Base-by-base conservation (phyloP, 202 grass and related monocot genomes). In the Setaria viridis region DNA sequence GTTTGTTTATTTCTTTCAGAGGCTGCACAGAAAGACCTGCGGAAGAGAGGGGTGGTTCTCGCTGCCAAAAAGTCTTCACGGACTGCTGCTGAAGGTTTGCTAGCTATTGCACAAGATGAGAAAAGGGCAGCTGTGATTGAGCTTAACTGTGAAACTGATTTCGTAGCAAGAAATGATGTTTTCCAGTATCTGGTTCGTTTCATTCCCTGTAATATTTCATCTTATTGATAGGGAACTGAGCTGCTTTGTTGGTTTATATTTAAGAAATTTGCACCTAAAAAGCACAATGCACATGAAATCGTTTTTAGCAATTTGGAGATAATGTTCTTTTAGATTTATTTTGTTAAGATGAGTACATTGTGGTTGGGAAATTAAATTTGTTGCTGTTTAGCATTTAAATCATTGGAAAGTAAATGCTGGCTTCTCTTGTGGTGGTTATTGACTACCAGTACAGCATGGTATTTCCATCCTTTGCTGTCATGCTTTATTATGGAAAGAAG, bases 91-190 rank as follows among this genome's bases (percentile, higher is more conserved):
- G 95, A 97, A 72, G 95, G 95, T 80, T 90, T 97, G 81, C 92
- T 97, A 35, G 93, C 92, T 60, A 80, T 97, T 41, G 92, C 90
- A 65, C 95, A 93, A 47, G 85, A 83, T 73, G 91, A 93, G 45
- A 91, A 90, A 78, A 88, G 77, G 64, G 91, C 93, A 33, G 93
- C 78, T 88, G 83, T 92, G 35, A 73, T 98, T 62, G 95, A 98
- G 86, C 88, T 98, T 47, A 98, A 98, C 84, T 95, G 93, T 12
- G 93, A 98, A 83, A 98, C 95, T 13, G 95, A 98, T 80, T 98
- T 98, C 74, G 93, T 95, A n/a, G 93, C 95, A 79, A 98, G 95
- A 76, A 98, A 93, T 83, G 91, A 95, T n/a, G 88, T 95, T 79
- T 98, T 98, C 76, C 93, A 98, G 71, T 85, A 89, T 82, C 82